Base-by-base conservation (phyloP, 148 eudicot species). In the Diospyros kaki region DNA sequence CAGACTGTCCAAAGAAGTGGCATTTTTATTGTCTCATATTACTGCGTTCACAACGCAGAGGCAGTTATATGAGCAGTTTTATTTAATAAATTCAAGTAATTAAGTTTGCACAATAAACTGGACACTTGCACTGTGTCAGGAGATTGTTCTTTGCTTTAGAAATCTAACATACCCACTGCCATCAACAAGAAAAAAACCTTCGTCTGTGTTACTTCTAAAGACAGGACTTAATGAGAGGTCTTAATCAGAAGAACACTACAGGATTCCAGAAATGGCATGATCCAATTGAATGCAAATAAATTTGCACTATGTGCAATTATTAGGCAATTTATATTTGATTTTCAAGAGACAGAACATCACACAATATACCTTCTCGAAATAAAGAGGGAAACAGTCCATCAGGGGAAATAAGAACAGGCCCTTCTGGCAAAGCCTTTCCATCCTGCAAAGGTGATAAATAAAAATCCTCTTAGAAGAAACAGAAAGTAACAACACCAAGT, bases 351-450 rank as follows among this genome's bases (percentile, higher is more conserved):
- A 68, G 62, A 46, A 44, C 14, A 51, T 43, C 39, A 46, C 54
- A 71, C 40, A 6, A 73, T 70, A 72, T 76, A 95, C 98, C 98
- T 90, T 95, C 98, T 68, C 99, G 87, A 75, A 83, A 95, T 46
- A 95, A 77, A 50, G 99, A 95, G 71, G 99, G 99, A 83, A 95
- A 95, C 71, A 95, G 93, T 55, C 99, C 99, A 78, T 95, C 98
- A 9, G 99, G 99, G 17, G 99, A 95, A 70, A 93, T 95, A 62
- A 95, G 85, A 64, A 95, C 88, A 5, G 99, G 99, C 75, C 99
- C 99, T 63, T 93, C 94, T 9, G 99, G 99, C 72, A 95, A 84
- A 66, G 87, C 88, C 84, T 89, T 93, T 70, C 98, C 99, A 78
- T 95, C 89, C 99, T 95, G 83, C 69, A 74, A 79, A 80, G 51